Percentiles rank a stretch among this genome's conserved stretches.
phyloP scores from a whole-genome alignment of 2,329 filamentous ascomycete species.

The Davidsoniella neocaledoniae region DNA sequence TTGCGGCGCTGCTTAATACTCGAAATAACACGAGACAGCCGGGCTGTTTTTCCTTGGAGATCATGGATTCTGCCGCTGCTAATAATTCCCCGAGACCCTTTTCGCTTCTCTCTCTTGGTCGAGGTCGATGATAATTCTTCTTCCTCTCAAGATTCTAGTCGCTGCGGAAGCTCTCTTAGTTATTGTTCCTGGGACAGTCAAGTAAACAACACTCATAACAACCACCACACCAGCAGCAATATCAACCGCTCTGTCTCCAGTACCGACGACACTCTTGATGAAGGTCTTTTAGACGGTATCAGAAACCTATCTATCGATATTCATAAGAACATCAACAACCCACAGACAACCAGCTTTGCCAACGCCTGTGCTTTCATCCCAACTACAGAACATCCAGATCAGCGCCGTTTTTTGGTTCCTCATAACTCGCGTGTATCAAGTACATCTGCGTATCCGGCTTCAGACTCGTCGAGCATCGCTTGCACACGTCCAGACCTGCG shows the following conservation, averaged over 20 bases:
- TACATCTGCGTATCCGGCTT: too few species aligned
- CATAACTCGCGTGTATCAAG: not conserved
- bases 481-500: not conserved
- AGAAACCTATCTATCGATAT: conserved; percentile 9
- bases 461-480: too few species aligned
- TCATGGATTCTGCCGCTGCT: conserved; percentile 7
- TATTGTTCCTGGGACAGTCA: conserved; percentile 12
- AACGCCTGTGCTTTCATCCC: too few species aligned
- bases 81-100: conserved; percentile 8
- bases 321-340: not conserved
- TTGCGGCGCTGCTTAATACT: not conserved
- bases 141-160: conserved; percentile 8
- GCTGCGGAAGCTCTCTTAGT: conserved; percentile 11
- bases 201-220: conserved; percentile 1
- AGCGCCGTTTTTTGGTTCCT: conserved; percentile 1
- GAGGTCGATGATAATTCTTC: conserved; percentile 9
- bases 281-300: conserved; percentile 11
- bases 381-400: too few species aligned
- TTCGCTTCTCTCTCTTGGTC: conserved; percentile 10
- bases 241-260: not conserved
- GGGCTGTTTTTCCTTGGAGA: conserved; percentile 2
- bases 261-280: conserved; percentile 6
- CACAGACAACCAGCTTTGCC: too few species aligned
- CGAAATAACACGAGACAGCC: conserved; percentile 7
- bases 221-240: not conserved